A percentile compares a stretch with the other conserved stretches of the same genome.
These are phyloP conservation scores for Hypoxylon cercidicola DNA, from an alignment of 495 filamentous ascomycete species.

Conservation along the genomic window DNA sequence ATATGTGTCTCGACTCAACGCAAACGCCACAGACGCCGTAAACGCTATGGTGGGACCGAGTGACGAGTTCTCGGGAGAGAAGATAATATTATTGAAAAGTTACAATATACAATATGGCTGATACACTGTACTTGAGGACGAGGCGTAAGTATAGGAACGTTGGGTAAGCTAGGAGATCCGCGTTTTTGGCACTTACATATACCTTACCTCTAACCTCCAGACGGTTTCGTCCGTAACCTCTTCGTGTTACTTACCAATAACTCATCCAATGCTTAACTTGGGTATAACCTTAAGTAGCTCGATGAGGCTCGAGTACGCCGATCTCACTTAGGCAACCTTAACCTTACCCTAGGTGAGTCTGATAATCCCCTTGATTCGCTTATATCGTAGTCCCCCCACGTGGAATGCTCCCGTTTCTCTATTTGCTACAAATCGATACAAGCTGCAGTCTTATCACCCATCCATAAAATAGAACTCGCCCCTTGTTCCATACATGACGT, in stretches of 20 bases:
- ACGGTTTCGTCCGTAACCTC: too few relatives aligned
- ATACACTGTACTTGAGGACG: too few relatives aligned
- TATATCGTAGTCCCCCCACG: conserved; percentile 31
- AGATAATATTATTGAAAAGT: neutral
- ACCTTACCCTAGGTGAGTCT: neutral
- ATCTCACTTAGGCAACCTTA: conserved; percentile 14
- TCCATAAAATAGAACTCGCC: conserved; percentile 6
- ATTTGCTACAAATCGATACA: conserved; percentile 39
- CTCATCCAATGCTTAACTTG: neutral
- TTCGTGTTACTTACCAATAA: too few relatives aligned
- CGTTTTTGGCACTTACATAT: neutral
- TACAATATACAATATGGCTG: neutral
- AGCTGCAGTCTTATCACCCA: conserved; percentile 19
- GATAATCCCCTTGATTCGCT: conserved; percentile 5
- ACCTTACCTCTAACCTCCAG: too few relatives aligned
- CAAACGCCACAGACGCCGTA: conserved; percentile 21
- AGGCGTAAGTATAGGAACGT: too few relatives aligned
- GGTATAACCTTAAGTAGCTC: conserved; percentile 3
- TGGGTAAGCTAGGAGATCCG: too few relatives aligned
- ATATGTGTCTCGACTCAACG: neutral
- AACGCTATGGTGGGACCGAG: conserved; percentile 24
- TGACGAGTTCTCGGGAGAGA: conserved; percentile 4
- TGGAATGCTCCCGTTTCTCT: conserved; percentile 35
- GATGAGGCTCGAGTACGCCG: conserved; percentile 32
- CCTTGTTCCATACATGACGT: conserved; percentile 11